Evolutionary conservation across 768 basidiomycete genomes (phyloP), one percentile per base, ranked within the genome.

Genomic region (Calvatia gigantea): DNA sequence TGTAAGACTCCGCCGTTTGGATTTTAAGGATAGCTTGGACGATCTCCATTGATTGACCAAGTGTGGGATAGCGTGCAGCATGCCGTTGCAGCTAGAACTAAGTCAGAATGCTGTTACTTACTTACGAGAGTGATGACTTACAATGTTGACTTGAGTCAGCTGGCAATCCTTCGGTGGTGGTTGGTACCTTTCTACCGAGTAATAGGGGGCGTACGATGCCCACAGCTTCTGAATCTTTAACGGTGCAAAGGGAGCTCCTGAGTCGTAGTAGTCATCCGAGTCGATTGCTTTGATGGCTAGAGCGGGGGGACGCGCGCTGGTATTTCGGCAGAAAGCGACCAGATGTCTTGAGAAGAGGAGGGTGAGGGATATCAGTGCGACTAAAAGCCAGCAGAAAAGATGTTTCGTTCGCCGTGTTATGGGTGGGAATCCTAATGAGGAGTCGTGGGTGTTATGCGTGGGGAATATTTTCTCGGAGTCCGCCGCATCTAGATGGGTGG

Each of bases 41-140:
- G 7, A 88, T 87, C 27, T 58, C 53, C 8, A 62, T 60, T 1
- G 75, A 65, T 9, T 80, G 76, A 1, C 75, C 73, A 0, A 64
- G 60, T 0, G 90, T 92, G 0, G 91, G 91, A 61, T 77, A 92
- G 29, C 91, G 82, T 1, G 89, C 83, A 2, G 90, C 91, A 63
- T 94, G 91, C 9, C 91, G 76, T 69, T 92, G 86, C 7, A 94
- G 72, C 90, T 92, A 54, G 39, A 47, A 29, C 21, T 17, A 48
- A 15, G 15, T 42, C 33, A 42, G 2, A 41, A n/a, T 7, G 14
- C 23, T 14, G 37, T 44, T 7, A 54, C 25, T 49, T 27, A 19
- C 41, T 12, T 11, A 17, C 21, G 31, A 12, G 12, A 33, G 17
- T 44, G n/a, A 32, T 9, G 17, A 58, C 53, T 33, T 44, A 41